Base-by-base conservation (phyloP, 768 basidiomycete species). In the Boletellus emodensis region DNA sequence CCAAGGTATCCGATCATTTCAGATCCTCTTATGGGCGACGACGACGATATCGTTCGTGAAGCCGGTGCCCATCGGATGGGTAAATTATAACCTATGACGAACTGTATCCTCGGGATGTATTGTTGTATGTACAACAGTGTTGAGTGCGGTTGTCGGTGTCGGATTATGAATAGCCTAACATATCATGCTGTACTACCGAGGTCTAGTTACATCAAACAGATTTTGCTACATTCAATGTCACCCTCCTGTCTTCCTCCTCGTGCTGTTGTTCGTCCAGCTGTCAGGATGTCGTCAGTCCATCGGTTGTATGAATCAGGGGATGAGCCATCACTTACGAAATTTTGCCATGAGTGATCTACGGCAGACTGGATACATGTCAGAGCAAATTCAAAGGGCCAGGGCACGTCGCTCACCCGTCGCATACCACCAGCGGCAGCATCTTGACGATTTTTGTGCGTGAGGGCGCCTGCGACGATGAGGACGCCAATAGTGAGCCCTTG, bases 401-500 rank as follows among this genome's bases (percentile, higher is more conserved):
- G 20, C 2, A 22, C 1, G 14, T 15, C 22, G 55, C 63, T 57
- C 48, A 63, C 64, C 32, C 54, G 55, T 51, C 64, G 64, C 39
- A 53, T 52, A 24, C 45, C 36, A 40, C 3, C 33, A 2, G 57
- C 40, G 0, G 74, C 74, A 3, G 69, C 66, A 10, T 74, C 74
- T 14, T 71, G 64, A 6, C 77, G 74, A 49, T 72, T 73, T 33
- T 70, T 61, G 26, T 81, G 81, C 3, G 85, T 82, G 24, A 90
- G 67, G 6, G 80, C 80, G 55, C 85, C 88, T 13, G 87, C 87
- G 4, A 71, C 83, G 49, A 89, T 75, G 26, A 90, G 68, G 22
- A 90, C 74, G 34, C 85, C 87, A 40, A 91, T 81, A 0, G 88
- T 91, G 50, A 90, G 65, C 4, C 86, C 88, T 56, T 91, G 88